A percentile compares a stretch with the other conserved stretches of the same genome.
phyloP scores from a whole-genome alignment of 345 rosid species.

The Iberis pinnata region DNA sequence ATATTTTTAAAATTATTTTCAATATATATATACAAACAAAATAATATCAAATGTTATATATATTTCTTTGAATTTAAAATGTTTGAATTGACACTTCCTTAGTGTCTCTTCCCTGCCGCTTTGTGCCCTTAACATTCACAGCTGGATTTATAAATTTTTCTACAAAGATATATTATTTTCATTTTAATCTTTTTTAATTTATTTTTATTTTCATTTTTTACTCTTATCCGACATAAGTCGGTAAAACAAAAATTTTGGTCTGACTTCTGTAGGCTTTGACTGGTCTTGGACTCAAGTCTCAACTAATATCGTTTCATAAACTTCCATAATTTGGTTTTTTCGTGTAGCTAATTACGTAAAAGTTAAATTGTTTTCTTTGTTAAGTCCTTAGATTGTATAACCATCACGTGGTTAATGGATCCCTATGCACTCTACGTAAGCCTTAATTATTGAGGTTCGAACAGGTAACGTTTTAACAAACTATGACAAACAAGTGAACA shows the following conservation, averaged over 20 bases:
- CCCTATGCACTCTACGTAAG: slow-evolving; percentile 17
- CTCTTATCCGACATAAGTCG: slow-evolving; percentile 28
- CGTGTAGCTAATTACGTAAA: neutral
- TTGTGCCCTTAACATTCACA: slow-evolving; percentile 26
- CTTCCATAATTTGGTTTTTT: slow-evolving; percentile 1
- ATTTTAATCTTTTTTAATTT: slow-evolving; percentile 1
- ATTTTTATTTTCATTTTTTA: slow-evolving; percentile 1
- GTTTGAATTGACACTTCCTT: slow-evolving; percentile 33
- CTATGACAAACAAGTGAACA: no score
- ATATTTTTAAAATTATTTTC: neutral
- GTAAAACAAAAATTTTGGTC: slow-evolving; percentile 28
- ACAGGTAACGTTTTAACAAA: no score
- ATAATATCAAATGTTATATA: neutral
- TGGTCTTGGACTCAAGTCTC: slow-evolving; percentile 17
- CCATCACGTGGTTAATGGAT: slow-evolving; percentile 11
- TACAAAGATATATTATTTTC: slow-evolving; percentile 3
- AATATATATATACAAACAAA: neutral
- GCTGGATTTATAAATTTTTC: slow-evolving; percentile 19
- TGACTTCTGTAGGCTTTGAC: slow-evolving; percentile 26
- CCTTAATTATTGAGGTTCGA: neutral
- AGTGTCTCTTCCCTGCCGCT: slow-evolving; percentile 29
- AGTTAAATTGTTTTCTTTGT: neutral
- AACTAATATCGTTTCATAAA: slow-evolving; percentile 10
- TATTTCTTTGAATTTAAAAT: slow-evolving; percentile 14
- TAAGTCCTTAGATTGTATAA: neutral